Evolutionary conservation across 495 filamentous ascomycete species (phyloP), one percentile per base, ranked within the genome.

Genomic region (Talaromyces nanjingensis): DNA sequence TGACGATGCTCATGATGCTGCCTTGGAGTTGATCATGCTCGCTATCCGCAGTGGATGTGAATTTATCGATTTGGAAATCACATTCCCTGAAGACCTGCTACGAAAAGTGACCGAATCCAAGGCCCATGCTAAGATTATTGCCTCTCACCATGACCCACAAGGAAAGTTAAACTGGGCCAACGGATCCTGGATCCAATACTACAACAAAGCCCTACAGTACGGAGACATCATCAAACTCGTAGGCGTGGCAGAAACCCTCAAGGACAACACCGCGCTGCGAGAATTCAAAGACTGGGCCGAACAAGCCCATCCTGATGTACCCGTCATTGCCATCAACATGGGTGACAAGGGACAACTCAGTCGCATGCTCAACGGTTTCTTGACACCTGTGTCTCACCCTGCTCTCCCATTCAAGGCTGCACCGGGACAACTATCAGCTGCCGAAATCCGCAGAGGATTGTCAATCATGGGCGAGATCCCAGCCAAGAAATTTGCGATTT

Each of bases 271-370:
- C 64, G 86, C 86, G 49, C 84, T 99, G 22, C 83, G 86, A 67
- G 85, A 86, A 61, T 99, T 98, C 84, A 92, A 89, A 77, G 78
- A 78, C 37, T 89, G 84, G 83, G 90, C 91, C 65, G 80, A 82
- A 37, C 75, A 83, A 29, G 81, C 86, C 0, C 90, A 96, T 42
- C 37, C 37, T 70, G 81, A 89, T 37, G 84, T 84, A 9, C 94
- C 91, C 4, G 71, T 98, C 66, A 97, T 99, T 69, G 92, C 91
- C 2, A 88, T 99, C 76, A 98, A 99, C 76, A 98, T 98, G 93
- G 93, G 96, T 39, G 80, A 86, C 20, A 78, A 83, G 33, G 94
- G 94, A 24, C 93, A 97, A 73, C 85, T 97, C 16, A 96, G 91
- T 71, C 84, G 94, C 34, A 87, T 99, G 63, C 77, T 93, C 63